Conservation (phyloP, 805 yeast species). For the Ogataea degrootiae region DNA sequence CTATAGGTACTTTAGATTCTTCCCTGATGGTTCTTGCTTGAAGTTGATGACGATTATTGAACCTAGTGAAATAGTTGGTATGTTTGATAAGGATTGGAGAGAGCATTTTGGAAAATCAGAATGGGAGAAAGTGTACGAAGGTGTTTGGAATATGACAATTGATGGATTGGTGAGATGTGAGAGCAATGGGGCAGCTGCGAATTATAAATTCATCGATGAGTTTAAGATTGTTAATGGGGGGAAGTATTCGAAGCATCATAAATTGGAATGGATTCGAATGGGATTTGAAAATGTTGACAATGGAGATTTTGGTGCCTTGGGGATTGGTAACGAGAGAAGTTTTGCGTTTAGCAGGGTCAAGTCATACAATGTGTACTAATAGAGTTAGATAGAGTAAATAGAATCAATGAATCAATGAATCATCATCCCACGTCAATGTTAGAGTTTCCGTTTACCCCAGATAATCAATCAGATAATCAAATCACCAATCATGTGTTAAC, state of each 20-base stretch:
- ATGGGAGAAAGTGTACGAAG: constrained; percentile 38
- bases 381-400: too few species aligned
- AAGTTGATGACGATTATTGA: constrained; percentile 67
- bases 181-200: constrained; percentile 53
- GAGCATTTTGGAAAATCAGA: constrained; percentile 21
- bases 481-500: too few species aligned
- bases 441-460: too few species aligned
- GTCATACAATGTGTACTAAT: constrained; percentile 7
- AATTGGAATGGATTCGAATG: constrained; percentile 66
- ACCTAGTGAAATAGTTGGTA: constrained; percentile 63
- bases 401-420: too few species aligned
- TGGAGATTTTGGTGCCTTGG: constrained; percentile 32
- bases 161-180: constrained; percentile 49
- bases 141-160: constrained; percentile 54
- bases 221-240: constrained; percentile 59
- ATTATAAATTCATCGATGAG: constrained; percentile 60
- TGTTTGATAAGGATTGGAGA: constrained; percentile 34
- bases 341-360: constrained; percentile 70
- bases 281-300: constrained; percentile 36
- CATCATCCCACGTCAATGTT: too few species aligned
- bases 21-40: constrained; percentile 69
- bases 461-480: too few species aligned
- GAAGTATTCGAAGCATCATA: constrained; percentile 53
- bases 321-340: constrained; percentile 68
- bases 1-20: constrained; percentile 79